These are phyloP conservation scores for Tricladium varicosporioides DNA, from an alignment of 2,329 filamentous ascomycete genomes.

Conservation along the genomic window DNA sequence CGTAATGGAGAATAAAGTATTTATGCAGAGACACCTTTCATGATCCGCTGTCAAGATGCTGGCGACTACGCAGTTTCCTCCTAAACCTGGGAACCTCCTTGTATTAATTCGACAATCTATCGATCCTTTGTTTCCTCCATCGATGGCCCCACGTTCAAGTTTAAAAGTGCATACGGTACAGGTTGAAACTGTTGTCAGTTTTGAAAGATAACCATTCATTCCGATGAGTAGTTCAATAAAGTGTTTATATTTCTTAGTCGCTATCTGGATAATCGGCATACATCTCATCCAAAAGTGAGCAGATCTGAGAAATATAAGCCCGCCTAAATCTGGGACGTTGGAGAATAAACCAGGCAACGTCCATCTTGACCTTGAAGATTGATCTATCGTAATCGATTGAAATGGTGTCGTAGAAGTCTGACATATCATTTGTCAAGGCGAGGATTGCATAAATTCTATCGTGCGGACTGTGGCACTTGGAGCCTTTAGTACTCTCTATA, in stretches of 20 bases:
- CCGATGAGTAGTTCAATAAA: too few relatives aligned
- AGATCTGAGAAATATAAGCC: neutral
- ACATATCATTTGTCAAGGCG: neutral
- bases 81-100: too few relatives aligned
- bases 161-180: too few relatives aligned
- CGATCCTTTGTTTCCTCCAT: too few relatives aligned
- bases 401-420: neutral
- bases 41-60: too few relatives aligned
- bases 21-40: too few relatives aligned
- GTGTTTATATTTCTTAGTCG: neutral
- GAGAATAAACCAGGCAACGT: slow-evolving; percentile 7
- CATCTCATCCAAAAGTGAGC: slow-evolving; percentile 1
- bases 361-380: slow-evolving; percentile 5
- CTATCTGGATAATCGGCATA: neutral
- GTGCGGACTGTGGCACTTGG: neutral
- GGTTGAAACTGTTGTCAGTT: too few relatives aligned
- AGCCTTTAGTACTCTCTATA: neutral
- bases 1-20: too few relatives aligned
- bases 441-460: slow-evolving; percentile 8
- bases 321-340: neutral
- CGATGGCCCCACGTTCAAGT: too few relatives aligned
- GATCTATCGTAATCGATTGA: slow-evolving; percentile 1
- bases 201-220: too few relatives aligned
- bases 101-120: too few relatives aligned
- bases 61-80: too few relatives aligned